A percentile compares a stretch with the other conserved stretches of the same genome.
Evolutionary conservation across 495 filamentous ascomycete genomes (phyloP).

Genomic region (Neurospora discreta): DNA sequence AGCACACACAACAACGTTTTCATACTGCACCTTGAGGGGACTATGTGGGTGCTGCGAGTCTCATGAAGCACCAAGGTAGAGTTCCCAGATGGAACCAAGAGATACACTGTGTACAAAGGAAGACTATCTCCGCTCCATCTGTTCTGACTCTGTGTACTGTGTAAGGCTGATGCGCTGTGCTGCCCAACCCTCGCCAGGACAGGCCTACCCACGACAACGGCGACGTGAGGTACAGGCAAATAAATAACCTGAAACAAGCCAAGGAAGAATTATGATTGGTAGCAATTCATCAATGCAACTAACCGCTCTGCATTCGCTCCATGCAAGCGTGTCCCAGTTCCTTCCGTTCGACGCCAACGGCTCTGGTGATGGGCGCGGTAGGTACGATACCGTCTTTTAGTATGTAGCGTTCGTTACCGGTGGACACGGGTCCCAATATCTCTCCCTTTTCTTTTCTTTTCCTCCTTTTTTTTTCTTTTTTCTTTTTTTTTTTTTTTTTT

Average conservation of each 20-base stretch:
- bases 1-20: background rate
- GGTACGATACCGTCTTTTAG: conserved; percentile 4
- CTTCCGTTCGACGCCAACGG: background rate
- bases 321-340: conserved; percentile 20
- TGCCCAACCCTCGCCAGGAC: background rate
- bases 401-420: background rate
- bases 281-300: conserved; percentile 19
- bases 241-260: conserved; percentile 19
- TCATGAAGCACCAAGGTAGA: background rate
- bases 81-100: background rate
- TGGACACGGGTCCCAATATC: background rate
- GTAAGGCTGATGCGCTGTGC: background rate
- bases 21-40: background rate
- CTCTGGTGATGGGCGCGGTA: background rate
- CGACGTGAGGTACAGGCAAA: background rate
- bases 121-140: background rate
- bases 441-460: no score
- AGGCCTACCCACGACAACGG: background rate
- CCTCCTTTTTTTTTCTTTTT: no score
- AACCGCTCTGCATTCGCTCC: conserved; percentile 30
- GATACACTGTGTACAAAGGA: background rate
- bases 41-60: background rate
- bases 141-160: background rate
- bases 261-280: conserved; percentile 16
- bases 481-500: background rate